Percentiles rank a stretch among this genome's conserved stretches.
Evolutionary conservation across 305 asterid species (phyloP).

Genomic region (Rubia tinctorum): DNA sequence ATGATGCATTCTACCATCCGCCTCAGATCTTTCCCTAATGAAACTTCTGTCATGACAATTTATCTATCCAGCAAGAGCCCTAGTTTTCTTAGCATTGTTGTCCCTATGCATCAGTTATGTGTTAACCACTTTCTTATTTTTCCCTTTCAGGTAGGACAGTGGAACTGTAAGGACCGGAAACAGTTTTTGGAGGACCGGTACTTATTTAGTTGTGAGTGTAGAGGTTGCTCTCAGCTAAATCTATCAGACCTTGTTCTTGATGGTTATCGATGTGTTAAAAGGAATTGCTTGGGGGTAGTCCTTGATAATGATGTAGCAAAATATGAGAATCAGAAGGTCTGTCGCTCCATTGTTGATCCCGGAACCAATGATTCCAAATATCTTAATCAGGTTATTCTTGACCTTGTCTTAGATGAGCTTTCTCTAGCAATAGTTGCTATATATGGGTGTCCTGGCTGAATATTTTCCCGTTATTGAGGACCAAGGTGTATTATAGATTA

Average conservation of each 20-base stretch:
- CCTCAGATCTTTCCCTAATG: background rate
- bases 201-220: slow-evolving; percentile 76
- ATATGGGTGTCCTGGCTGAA: background rate
- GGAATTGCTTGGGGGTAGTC: slow-evolving; percentile 73
- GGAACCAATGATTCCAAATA: slow-evolving; percentile 23
- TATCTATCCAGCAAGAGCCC: background rate
- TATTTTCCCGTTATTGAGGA: background rate
- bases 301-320: slow-evolving; percentile 43
- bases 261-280: slow-evolving; percentile 60
- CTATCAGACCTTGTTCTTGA: slow-evolving; percentile 69
- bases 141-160: slow-evolving; percentile 72
- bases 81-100: background rate
- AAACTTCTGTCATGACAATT: background rate
- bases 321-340: slow-evolving; percentile 57
- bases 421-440: background rate
- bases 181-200: slow-evolving; percentile 61
- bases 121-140: slow-evolving; percentile 10
- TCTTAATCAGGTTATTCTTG: slow-evolving; percentile 46
- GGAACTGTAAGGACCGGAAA: slow-evolving; percentile 57
- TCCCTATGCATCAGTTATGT: background rate
- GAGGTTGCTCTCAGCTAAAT: slow-evolving; percentile 65
- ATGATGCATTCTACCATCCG: background rate
- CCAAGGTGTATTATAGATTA: background rate
- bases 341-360: slow-evolving; percentile 18
- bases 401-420: slow-evolving; percentile 1